Evolutionary conservation across 2,329 filamentous ascomycete genomes (phyloP).

Genomic region (Alternaria sp.): DNA sequence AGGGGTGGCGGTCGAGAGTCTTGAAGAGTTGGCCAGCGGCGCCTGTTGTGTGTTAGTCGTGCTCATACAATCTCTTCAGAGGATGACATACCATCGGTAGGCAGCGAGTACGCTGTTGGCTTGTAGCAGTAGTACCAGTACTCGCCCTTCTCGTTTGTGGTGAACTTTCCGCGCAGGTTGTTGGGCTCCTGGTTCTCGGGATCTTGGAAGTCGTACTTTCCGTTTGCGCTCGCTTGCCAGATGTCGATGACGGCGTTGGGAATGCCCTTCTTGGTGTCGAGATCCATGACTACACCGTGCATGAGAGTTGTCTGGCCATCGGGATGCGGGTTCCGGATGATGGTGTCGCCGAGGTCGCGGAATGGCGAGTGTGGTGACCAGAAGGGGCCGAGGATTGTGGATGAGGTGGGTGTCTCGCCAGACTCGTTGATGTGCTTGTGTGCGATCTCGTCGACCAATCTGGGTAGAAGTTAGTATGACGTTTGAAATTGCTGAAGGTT

Average conservation of each 20-base stretch:
- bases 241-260: slow-evolving; percentile 74
- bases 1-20: slow-evolving; percentile 63
- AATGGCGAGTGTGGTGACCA: slow-evolving; percentile 78
- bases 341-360: slow-evolving; percentile 68
- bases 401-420: slow-evolving; percentile 70
- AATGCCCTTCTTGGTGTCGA: slow-evolving; percentile 70
- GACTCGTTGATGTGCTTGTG: slow-evolving; percentile 68
- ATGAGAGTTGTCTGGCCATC: slow-evolving; percentile 68
- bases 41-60: slow-evolving; percentile 28
- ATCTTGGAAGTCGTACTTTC: slow-evolving; percentile 79
- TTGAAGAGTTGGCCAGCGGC: slow-evolving; percentile 61
- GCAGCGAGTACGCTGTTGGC: slow-evolving; percentile 75
- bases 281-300: slow-evolving; percentile 71
- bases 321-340: slow-evolving; percentile 66
- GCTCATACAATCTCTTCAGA: neutral
- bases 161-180: slow-evolving; percentile 80
- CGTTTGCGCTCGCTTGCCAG: slow-evolving; percentile 78
- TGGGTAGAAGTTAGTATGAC: slow-evolving; percentile 32
- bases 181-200: slow-evolving; percentile 72
- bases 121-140: slow-evolving; percentile 78
- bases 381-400: slow-evolving; percentile 78
- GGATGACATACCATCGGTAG: slow-evolving; percentile 60
- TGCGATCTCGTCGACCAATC: slow-evolving; percentile 70
- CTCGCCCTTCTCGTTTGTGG: slow-evolving; percentile 70
- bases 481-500: neutral